Conservation (phyloP, 768 basidiomycete genomes). For the Macrolepiota albuminosa region DNA sequence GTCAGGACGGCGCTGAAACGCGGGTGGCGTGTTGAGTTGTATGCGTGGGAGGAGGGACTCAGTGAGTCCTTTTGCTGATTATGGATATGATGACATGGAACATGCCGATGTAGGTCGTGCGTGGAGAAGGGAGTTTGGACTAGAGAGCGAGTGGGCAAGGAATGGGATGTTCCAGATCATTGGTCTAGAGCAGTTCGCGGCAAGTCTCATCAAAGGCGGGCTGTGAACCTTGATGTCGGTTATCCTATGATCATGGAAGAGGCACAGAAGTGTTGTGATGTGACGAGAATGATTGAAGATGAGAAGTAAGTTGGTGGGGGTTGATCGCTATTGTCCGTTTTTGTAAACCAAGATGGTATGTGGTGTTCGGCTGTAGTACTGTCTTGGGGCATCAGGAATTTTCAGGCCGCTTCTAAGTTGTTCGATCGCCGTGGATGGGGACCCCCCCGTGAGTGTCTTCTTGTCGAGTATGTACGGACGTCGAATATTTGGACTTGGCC, state of each 20-base stretch:
- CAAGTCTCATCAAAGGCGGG: constrained; percentile 43
- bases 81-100: not conserved
- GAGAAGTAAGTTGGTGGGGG: not conserved
- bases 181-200: constrained; percentile 59
- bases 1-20: constrained; percentile 80
- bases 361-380: not conserved
- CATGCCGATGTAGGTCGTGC: constrained; percentile 30
- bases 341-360: not conserved
- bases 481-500: not conserved
- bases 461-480: not conserved
- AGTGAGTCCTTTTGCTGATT: constrained; percentile 37
- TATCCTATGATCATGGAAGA: not conserved
- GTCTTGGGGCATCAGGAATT: not conserved
- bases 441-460: not conserved
- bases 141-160: constrained; percentile 36
- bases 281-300: not conserved
- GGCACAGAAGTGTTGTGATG: not conserved
- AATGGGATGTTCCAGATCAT: constrained; percentile 46
- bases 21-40: constrained; percentile 94
- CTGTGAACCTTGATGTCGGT: not conserved
- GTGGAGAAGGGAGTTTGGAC: constrained; percentile 62
- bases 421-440: not conserved
- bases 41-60: constrained; percentile 84
- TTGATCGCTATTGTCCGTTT: not conserved
- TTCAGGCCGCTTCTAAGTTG: not conserved